A percentile compares a stretch with the other conserved stretches of the same genome.
phyloP scores from a whole-genome alignment of 495 filamentous ascomycete species.

The Neurospora sp. region DNA sequence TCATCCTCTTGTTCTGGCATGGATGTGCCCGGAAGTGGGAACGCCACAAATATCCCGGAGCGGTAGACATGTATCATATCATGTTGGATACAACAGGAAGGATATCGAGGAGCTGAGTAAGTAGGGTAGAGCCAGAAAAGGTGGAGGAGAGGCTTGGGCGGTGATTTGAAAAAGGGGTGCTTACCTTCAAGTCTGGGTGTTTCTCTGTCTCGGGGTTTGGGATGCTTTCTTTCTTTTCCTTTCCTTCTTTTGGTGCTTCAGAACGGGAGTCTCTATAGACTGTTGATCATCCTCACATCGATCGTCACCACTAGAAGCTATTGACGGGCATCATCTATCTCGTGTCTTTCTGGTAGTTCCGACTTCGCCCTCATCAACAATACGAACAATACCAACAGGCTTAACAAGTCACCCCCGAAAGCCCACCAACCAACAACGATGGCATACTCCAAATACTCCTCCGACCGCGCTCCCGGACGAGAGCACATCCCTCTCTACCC shows the following conservation, averaged over 20 bases:
- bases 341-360: not conserved
- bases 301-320: not conserved
- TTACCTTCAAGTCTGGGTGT: not conserved
- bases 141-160: not conserved
- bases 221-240: not conserved
- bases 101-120: not conserved
- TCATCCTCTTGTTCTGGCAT: not conserved
- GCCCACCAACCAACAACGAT: not conserved
- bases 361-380: not conserved
- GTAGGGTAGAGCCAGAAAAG: not conserved
- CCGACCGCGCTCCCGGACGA: constrained; percentile 21
- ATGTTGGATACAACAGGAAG: not conserved
- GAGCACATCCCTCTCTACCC: constrained; percentile 38
- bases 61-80: not conserved
- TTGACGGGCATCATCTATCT: not conserved
- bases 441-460: constrained; percentile 12
- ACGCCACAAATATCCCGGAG: not conserved
- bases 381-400: not conserved
- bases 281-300: not conserved
- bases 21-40: not conserved
- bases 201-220: not conserved
- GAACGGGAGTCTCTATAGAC: not conserved
- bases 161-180: not conserved
- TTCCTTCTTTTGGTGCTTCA: not conserved
- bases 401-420: not conserved